Evolutionary conservation across 208 protist species (phyloP).

Genomic region (Tritrichomonas musculus): DNA sequence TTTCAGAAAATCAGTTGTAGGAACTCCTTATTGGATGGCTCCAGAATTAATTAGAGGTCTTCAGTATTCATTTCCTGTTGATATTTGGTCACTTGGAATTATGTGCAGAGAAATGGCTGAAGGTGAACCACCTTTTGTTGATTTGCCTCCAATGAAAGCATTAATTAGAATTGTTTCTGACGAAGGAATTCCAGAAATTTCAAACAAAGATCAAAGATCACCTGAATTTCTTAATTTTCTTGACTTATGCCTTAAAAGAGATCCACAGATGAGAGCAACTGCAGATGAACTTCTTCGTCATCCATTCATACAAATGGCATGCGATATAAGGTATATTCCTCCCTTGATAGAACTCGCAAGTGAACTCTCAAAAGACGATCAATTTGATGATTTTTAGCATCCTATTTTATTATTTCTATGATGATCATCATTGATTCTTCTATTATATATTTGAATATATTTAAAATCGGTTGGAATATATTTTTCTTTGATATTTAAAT

Average conservation of each 20-base stretch:
- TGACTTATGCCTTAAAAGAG: conserved; percentile 2
- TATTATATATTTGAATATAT: too few relatives aligned
- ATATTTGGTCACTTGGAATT: conserved; percentile 61
- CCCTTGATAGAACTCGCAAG: not conserved
- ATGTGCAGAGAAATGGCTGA: conserved; percentile 55
- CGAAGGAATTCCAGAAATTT: conserved; percentile 43
- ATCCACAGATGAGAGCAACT: not conserved
- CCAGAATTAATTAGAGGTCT: conserved; percentile 51
- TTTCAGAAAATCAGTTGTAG: conserved; percentile 32
- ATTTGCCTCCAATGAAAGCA: conserved; percentile 50
- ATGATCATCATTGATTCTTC: too few relatives aligned
- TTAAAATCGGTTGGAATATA: too few relatives aligned
- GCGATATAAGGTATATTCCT: not conserved
- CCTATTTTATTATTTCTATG: not conserved
- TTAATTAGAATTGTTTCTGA: conserved; percentile 51
- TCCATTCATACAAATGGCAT: conserved; percentile 5
- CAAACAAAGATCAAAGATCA: conserved; percentile 39
- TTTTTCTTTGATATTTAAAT: too few relatives aligned
- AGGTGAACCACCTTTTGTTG: conserved; percentile 47
- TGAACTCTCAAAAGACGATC: not conserved
- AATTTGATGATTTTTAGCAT: not conserved
- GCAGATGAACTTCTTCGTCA: not conserved
- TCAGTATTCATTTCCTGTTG: conserved; percentile 45
- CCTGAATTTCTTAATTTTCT: conserved; percentile 51
- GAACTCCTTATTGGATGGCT: conserved; percentile 59